Percentiles rank a stretch among this genome's conserved stretches.
Evolutionary conservation across 768 basidiomycete genomes (phyloP).

Genomic region (Calocera viscosa): DNA sequence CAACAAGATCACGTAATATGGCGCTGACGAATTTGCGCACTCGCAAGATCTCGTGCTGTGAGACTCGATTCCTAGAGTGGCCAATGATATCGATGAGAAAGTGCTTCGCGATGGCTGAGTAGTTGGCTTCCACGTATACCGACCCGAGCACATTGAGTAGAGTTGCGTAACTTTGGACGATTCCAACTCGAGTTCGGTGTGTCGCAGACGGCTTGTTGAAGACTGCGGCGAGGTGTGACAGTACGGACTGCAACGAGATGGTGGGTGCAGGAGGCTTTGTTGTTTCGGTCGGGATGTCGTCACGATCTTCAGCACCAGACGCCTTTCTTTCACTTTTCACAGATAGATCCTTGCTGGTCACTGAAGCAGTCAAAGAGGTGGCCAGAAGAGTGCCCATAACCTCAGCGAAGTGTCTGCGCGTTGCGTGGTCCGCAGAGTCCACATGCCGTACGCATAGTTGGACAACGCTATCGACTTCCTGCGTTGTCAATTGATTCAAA

Average conservation of each 20-base stretch:
- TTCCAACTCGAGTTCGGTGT: constrained; percentile 64
- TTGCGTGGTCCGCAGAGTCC: constrained; percentile 71
- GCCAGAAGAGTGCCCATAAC: constrained; percentile 77
- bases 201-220: constrained; percentile 64
- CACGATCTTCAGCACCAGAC: constrained; percentile 31
- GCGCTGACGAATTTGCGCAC: constrained; percentile 62
- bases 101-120: constrained; percentile 63
- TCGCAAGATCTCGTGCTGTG: constrained; percentile 59
- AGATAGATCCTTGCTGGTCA: constrained; percentile 29
- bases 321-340: constrained; percentile 43
- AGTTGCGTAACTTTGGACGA: constrained; percentile 79
- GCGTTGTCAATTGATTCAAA: constrained; percentile 45
- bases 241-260: constrained; percentile 50
- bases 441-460: constrained; percentile 54
- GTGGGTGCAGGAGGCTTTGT: constrained; percentile 33
- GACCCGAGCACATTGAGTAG: constrained; percentile 64
- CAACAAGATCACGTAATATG: constrained; percentile 73
- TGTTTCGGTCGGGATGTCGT: constrained; percentile 44
- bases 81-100: constrained; percentile 66
- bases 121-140: constrained; percentile 70
- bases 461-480: constrained; percentile 69
- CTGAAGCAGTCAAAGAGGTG: constrained; percentile 59
- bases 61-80: constrained; percentile 38
- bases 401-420: constrained; percentile 64
- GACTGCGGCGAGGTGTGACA: constrained; percentile 59